Evolutionary conservation across 2,329 filamentous ascomycete genomes (phyloP).

Genomic region (Microcyclosporella mali): DNA sequence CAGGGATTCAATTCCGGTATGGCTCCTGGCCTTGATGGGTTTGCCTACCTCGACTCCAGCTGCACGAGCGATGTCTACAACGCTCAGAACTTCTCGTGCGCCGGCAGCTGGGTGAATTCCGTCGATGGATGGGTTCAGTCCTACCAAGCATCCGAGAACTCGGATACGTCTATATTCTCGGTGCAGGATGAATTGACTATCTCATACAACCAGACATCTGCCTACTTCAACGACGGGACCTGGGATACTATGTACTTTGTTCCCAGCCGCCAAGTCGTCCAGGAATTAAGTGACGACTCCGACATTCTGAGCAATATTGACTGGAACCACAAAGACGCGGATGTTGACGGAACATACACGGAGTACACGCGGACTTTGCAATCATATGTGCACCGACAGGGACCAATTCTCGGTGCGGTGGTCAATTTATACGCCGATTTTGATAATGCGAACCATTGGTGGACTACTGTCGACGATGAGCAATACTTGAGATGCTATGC

Average conservation of each 20-base stretch:
- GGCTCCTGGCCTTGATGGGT: not conserved
- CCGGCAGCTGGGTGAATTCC: not conserved
- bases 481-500: constrained; percentile 9
- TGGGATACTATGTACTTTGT: constrained; percentile 12
- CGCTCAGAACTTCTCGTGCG: constrained; percentile 4
- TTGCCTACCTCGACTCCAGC: not conserved
- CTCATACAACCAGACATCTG: constrained; percentile 9
- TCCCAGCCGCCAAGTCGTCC: constrained; percentile 20
- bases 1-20: not conserved
- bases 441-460: constrained; percentile 1
- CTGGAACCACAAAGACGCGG: not conserved
- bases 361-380: constrained; percentile 11
- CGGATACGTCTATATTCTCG: not conserved
- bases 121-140: constrained; percentile 13
- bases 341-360: not conserved
- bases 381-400: constrained; percentile 7
- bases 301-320: constrained; percentile 1
- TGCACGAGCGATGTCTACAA: constrained; percentile 3
- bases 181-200: constrained; percentile 5
- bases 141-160: not conserved
- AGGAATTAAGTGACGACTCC: constrained; percentile 12
- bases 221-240: not conserved
- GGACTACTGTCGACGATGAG: constrained; percentile 2
- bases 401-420: constrained; percentile 10
- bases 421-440: constrained; percentile 4